Percentiles rank a stretch among this genome's conserved stretches.
Conservation (phyloP, 2,329 filamentous ascomycete genomes). For the Alternaria triticimaculans region DNA sequence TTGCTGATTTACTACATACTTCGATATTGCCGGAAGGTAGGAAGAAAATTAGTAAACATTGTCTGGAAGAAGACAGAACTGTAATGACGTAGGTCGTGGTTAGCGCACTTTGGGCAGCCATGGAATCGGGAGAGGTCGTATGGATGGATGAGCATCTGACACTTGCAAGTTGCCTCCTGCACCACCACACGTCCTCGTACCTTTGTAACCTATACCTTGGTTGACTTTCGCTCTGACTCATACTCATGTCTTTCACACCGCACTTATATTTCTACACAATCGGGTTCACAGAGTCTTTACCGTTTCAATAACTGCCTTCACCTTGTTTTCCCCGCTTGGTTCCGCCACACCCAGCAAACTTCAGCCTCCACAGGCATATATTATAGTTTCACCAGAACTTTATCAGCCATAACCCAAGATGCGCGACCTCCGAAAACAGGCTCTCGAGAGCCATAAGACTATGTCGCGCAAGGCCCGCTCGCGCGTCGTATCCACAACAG, state of each 20-base stretch:
- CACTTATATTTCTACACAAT: constrained; percentile 31
- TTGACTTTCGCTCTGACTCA: constrained; percentile 35
- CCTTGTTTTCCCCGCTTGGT: constrained; percentile 27
- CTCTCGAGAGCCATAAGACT: constrained; percentile 75
- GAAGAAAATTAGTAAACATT: background rate
- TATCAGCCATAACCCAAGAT: constrained; percentile 48
- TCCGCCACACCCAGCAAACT: constrained; percentile 9
- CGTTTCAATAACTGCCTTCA: constrained; percentile 41
- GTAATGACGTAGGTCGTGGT: constrained; percentile 22
- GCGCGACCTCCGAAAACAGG: constrained; percentile 71
- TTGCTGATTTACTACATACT: background rate
- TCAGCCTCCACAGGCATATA: constrained; percentile 13
- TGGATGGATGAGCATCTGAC: constrained; percentile 11
- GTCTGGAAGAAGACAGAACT: background rate
- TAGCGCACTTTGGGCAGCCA: constrained; percentile 24
- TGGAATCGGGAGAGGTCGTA: constrained; percentile 15
- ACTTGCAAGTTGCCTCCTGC: constrained; percentile 11
- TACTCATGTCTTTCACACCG: constrained; percentile 44
- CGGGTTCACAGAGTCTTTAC: constrained; percentile 39
- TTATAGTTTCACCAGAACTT: background rate
- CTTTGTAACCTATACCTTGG: constrained; percentile 5
- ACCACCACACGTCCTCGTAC: constrained; percentile 10
- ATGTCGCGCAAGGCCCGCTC: constrained; percentile 71
- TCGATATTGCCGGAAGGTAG: background rate
- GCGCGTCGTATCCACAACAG: constrained; percentile 61